phyloP scores from a whole-genome alignment of 768 basidiomycete species.

The Leccinum aurantiacum region DNA sequence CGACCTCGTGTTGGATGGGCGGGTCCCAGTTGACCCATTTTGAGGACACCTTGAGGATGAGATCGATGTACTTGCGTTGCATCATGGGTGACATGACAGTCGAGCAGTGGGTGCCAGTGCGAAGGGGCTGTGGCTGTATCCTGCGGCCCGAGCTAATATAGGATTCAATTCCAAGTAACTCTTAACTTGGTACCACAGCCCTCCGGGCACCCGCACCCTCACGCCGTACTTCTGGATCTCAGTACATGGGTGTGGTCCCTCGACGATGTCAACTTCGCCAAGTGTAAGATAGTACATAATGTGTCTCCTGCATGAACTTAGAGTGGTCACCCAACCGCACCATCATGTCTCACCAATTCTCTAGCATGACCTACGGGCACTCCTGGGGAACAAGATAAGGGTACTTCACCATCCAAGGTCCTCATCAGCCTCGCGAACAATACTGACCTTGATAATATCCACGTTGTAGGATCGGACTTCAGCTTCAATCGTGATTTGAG shows the following conservation, averaged over 20 bases:
- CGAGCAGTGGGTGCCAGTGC: neutral
- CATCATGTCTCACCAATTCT: neutral
- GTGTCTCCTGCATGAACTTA: neutral
- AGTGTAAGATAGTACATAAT: neutral
- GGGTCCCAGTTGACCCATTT: slow-evolving; percentile 43
- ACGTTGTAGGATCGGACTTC: too few relatives aligned
- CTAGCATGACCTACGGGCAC: neutral
- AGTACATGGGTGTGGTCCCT: too few relatives aligned
- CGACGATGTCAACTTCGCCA: neutral
- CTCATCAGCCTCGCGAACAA: slow-evolving; percentile 3
- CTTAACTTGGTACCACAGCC: too few relatives aligned
- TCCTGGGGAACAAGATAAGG: neutral
- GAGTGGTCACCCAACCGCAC: neutral
- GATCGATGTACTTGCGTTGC: slow-evolving; percentile 37
- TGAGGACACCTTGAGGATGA: slow-evolving; percentile 30
- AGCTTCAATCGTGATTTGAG: too few relatives aligned
- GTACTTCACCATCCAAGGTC: neutral
- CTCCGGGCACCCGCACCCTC: too few relatives aligned
- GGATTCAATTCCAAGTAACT: too few relatives aligned
- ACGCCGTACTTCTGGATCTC: too few relatives aligned
- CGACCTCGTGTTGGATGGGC: slow-evolving; percentile 25
- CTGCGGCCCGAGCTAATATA: too few relatives aligned
- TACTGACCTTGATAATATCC: slow-evolving; percentile 3
- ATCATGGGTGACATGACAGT: slow-evolving; percentile 9
- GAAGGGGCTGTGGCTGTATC: too few relatives aligned